Base-by-base conservation (phyloP, 73 alveolate genomes). In the Stentor coeruleus region DNA sequence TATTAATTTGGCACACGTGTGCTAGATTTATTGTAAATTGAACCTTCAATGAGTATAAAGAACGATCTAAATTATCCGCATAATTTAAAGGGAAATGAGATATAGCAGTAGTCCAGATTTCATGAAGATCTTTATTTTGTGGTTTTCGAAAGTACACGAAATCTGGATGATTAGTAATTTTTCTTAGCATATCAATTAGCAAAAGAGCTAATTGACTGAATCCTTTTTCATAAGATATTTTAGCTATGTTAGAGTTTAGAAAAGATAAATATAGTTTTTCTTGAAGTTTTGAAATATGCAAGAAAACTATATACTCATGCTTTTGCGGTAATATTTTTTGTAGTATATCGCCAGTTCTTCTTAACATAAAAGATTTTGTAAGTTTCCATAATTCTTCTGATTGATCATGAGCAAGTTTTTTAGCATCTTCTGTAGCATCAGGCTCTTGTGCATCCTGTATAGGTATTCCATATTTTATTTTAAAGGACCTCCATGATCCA, bases 271-370 rank as follows among this genome's bases (percentile, higher is more conserved):
- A 97, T 83, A 97, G 85, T 58, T 86, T 84, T 72, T 93, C 93
- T 89, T 97, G 97, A 73, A 92, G 59, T 58, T 88, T 91, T 58
- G 98, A 82, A 84, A 95, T 82, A 4, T 95, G 97, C 35, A 91
- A 92, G 85, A 94, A 97, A 57, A 97, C 82, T 76, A 92, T 89
- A 76, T 92, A 94, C 85, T 97, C 99, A 59, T 87, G 87, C 86
- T 94, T 92, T 58, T 97, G 94, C 75, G 98, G 99, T 73, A 97
- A 82, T 49, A 90, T 75, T 81, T 87, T 89, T 74, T 97, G 96
- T 38, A 97, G 93, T 82, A 93, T 97, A 66, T 84, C 88, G 75
- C 92, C 93, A 66, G 92, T 81, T 85, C 99, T 92, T 83, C 99
- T 88, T 76, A 97, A 90, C 83, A 97, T 96, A 77, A 97, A 97